A percentile compares a stretch with the other conserved stretches of the same genome.
Evolutionary conservation across 306 rosid genomes (phyloP).

Genomic region (Geum urbanum): DNA sequence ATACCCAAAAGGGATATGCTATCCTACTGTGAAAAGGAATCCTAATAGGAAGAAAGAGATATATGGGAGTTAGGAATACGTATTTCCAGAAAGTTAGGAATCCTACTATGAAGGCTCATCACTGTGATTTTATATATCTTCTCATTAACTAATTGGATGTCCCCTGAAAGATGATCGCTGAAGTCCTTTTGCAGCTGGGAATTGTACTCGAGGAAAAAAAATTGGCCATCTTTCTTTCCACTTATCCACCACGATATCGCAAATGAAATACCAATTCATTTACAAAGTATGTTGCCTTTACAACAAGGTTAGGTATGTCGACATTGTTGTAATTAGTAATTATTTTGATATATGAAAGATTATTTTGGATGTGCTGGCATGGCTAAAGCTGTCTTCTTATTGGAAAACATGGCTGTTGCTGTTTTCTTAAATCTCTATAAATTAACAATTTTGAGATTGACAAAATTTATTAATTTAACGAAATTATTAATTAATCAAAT

Average conservation of each 20-base stretch:
- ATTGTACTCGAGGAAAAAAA: constrained; percentile 83
- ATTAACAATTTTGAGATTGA: too few species aligned
- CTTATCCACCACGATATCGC: constrained; percentile 92
- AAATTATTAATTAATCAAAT: too few species aligned
- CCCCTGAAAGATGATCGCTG: constrained; percentile 1
- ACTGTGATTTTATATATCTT: constrained; percentile 5
- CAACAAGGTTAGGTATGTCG: constrained; percentile 73
- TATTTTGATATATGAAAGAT: background rate
- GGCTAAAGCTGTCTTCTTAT: background rate
- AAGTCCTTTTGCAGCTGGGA: constrained; percentile 76
- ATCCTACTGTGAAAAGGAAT: too few species aligned
- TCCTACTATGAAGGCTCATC: too few species aligned
- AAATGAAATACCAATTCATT: constrained; percentile 83
- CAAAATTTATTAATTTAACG: too few species aligned
- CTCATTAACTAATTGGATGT: background rate
- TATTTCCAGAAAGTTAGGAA: too few species aligned
- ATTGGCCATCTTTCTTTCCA: constrained; percentile 99
- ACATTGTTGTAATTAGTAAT: constrained; percentile 11
- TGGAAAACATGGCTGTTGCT: background rate
- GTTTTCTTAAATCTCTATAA: too few species aligned
- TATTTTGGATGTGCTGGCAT: background rate
- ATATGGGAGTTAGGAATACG: too few species aligned
- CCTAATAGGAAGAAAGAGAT: too few species aligned
- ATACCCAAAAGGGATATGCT: too few species aligned
- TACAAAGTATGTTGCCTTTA: constrained; percentile 86